Conservation (phyloP, 768 basidiomycete genomes). For the Grammothele lineata region DNA sequence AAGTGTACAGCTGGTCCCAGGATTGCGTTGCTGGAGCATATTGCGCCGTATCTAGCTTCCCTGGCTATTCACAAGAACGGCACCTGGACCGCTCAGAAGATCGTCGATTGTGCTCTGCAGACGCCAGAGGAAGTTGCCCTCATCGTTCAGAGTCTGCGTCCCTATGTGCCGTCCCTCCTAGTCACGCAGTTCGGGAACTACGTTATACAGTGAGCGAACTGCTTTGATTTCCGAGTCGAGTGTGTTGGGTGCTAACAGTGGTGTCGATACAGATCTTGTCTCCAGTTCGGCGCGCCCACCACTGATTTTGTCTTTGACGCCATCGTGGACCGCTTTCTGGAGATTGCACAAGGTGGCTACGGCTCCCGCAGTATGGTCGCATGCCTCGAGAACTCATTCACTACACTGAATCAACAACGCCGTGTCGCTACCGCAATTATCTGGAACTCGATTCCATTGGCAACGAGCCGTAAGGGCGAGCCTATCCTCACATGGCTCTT, state of each 20-base stretch:
- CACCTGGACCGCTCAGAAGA: constrained; percentile 99
- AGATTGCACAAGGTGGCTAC: constrained; percentile 95
- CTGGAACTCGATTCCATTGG: constrained; percentile 94
- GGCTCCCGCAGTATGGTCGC: constrained; percentile 98
- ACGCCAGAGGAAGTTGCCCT: constrained; percentile 82
- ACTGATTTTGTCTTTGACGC: constrained; percentile 98
- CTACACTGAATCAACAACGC: constrained; percentile 87
- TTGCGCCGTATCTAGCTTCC: constrained; percentile 90
- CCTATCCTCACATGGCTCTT: constrained; percentile 94
- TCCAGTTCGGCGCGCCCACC: constrained; percentile 84
- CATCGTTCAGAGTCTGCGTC: constrained; percentile 81
- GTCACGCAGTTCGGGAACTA: constrained; percentile 94
- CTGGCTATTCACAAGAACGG: constrained; percentile 99
- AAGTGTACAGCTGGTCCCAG: constrained; percentile 74
- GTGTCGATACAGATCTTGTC: constrained; percentile 60
- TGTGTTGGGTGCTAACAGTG: not conserved
- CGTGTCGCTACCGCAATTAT: constrained; percentile 93
- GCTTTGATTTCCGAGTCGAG: too few species aligned
- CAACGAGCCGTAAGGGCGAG: constrained; percentile 97
- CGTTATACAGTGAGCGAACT: constrained; percentile 81
- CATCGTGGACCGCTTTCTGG: constrained; percentile 98
- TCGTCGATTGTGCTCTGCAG: constrained; percentile 92
- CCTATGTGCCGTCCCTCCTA: constrained; percentile 90
- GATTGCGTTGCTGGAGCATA: constrained; percentile 89
- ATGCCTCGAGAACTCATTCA: constrained; percentile 87